Evolutionary conservation across 2,329 filamentous ascomycete species (phyloP), one percentile per base, ranked within the genome.

Genomic region (Tolypocladium capitatum): DNA sequence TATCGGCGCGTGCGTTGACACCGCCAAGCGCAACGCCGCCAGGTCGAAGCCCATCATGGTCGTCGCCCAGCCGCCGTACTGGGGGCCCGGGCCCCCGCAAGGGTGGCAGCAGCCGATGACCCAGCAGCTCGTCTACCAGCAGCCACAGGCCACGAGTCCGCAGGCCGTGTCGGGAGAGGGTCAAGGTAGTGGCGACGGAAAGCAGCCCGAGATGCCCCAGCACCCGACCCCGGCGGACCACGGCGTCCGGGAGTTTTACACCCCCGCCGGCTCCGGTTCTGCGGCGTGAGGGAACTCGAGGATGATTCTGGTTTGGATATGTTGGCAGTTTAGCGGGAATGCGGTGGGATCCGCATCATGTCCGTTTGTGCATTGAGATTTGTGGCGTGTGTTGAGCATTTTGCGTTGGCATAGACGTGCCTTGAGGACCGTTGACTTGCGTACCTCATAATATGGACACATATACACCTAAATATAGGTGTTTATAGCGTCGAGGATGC

Each of bases 1-100:
- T 13, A 49, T 61, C 2, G 58, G 59, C 32, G 57, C 52, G 42
- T 40, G 61, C 24, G 50, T 61, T 41, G 46, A 50, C 21, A 49
- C 56, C 18, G 48, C 55, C 10, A 40, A 52, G 50, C 20, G 43
- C 21, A 51, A 48, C 44, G 24, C 47, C 33, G 28, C 45, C 44
- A 49, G 41, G 42, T 10, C 21, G 21, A 27, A n/a, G 14, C 38
- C 38, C 38, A 41, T 41, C 21, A 28, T 41, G 38, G 38, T 41
- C 38, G 38, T 28, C 14, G 38, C 38, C 38, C 38, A 41, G 38
- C 38, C 38, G 38, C 24, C 38, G 38, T 41, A 41, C 24, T 41
- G 38, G 36, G 38, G 21, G 10, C 35, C 36, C n/a, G 5, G 1
- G 7, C 43, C 2, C 33, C 48, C 16, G 41, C 27, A 43, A 24